Percentiles rank a stretch among this genome's conserved stretches.
Conservation (phyloP, 2,329 filamentous ascomycete genomes). For the Bipolaris bicolor region DNA sequence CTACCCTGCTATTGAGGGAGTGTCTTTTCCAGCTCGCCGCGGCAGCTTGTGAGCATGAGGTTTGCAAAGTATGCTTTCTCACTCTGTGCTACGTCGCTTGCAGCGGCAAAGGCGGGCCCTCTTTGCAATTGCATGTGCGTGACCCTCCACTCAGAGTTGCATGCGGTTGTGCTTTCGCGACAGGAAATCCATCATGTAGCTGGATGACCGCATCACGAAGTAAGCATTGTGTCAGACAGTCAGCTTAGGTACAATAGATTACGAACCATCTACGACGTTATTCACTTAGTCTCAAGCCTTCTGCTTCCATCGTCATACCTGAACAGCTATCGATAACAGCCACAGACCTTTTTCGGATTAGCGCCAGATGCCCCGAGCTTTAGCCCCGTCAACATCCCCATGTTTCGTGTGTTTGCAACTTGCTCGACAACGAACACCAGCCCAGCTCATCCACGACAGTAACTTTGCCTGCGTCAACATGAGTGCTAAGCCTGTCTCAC, state of each 20-base stretch:
- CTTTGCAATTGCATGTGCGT: constrained; percentile 8
- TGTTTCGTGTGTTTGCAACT: constrained; percentile 13
- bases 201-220: constrained; percentile 26
- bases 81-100: not conserved
- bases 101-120: not conserved
- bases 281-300: not conserved
- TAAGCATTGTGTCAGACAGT: constrained; percentile 33
- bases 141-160: constrained; percentile 2
- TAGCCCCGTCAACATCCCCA: constrained; percentile 10
- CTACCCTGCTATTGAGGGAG: constrained; percentile 80
- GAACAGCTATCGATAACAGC: constrained; percentile 15
- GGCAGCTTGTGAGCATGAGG: constrained; percentile 63
- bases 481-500: constrained; percentile 26
- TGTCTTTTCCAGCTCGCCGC: constrained; percentile 75
- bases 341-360: not conserved
- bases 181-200: constrained; percentile 28
- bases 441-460: constrained; percentile 16
- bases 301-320: constrained; percentile 2
- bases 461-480: constrained; percentile 31
- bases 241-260: constrained; percentile 32
- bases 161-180: constrained; percentile 35
- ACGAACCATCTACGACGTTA: constrained; percentile 14
- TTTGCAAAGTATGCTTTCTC: not conserved
- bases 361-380: constrained; percentile 12
- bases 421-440: constrained; percentile 1